Evolutionary conservation across 139 green algal species (phyloP), one percentile per base, ranked within the genome.

Genomic region (Chlorella sorokiniana): DNA sequence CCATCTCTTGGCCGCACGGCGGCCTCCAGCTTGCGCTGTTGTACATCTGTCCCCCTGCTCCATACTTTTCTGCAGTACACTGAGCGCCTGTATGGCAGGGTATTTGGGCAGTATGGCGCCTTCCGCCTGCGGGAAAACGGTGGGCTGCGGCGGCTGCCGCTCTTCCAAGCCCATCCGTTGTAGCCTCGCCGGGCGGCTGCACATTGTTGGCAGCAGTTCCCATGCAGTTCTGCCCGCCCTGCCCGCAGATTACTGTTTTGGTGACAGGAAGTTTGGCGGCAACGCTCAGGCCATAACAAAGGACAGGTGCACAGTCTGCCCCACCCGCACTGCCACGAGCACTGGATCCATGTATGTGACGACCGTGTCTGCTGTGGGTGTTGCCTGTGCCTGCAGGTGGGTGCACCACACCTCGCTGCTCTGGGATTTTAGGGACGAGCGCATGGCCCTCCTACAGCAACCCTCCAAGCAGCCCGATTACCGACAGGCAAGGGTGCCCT

Each of bases 401-500:
- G 78, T 99, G 78, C 96, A 99, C 87, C 97, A 99, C 90, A 99
- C 97, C 20, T 98, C 94, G 2, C 93, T 99, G 20, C 90, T 99
- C 9, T 99, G 95, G 95, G 93, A 98, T 83, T 99, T 92, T 77
- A 31, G 94, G 25, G 41, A 69, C 0, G 61, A 86, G 5, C 84
- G 79, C 75, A 99, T 99, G 96, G 62, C 22, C 0, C 83, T 95
- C 22, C 87, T 99, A 14, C 88, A 91, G 48, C 87, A 94, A 6
- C 96, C 96, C 0, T 23, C 42, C 11, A 89, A 86, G 54, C 83
- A 88, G 37, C 95, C 95, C 42, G 56, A 92, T 29, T 98, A 98
- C 80, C 78, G 95, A n/a, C 31, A 88, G 90, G 93, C 93, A 73
- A 41, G 81, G 35, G 1, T 20, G 3, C 27, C 45, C 40, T 72